These are phyloP conservation scores for Urostyla sp. DNA, from an alignment of 73 alveolate species.

Conservation along the genomic window DNA sequence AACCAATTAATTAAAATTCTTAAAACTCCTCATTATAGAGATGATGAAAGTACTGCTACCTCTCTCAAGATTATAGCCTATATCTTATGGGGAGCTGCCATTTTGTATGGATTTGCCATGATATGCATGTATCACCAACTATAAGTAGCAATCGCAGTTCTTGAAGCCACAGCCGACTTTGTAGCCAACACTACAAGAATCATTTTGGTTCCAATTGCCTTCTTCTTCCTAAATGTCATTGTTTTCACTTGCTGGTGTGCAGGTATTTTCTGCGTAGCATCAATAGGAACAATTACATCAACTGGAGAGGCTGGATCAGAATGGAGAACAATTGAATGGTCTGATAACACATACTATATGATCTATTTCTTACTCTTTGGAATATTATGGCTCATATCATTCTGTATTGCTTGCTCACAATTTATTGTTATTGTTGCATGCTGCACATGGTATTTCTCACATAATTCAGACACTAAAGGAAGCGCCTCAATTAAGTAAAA, in stretches of 20 bases:
- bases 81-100: conserved; percentile 70
- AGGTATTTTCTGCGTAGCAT: conserved; percentile 77
- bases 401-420: conserved; percentile 89
- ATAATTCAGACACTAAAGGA: conserved; percentile 88
- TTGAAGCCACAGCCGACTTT: conserved; percentile 93
- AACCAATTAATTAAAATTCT: not conserved
- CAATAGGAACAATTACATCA: conserved; percentile 89
- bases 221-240: conserved; percentile 72
- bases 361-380: conserved; percentile 91
- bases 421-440: conserved; percentile 91
- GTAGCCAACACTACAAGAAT: conserved; percentile 77
- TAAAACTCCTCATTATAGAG: not conserved
- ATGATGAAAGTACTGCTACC: conserved; percentile 30
- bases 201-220: conserved; percentile 90
- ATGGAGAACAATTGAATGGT: conserved; percentile 92
- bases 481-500: conserved; percentile 70
- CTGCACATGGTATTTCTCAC: conserved; percentile 95
- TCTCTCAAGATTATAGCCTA: conserved; percentile 14
- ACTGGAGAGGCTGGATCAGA: conserved; percentile 65
- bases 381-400: conserved; percentile 88
- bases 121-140: conserved; percentile 87
- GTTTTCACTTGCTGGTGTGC: conserved; percentile 90
- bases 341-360: conserved; percentile 82
- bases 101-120: conserved; percentile 63
- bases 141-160: conserved; percentile 91